Conservation (phyloP, 495 filamentous ascomycete genomes). For the Annulohypoxylon nitens region DNA sequence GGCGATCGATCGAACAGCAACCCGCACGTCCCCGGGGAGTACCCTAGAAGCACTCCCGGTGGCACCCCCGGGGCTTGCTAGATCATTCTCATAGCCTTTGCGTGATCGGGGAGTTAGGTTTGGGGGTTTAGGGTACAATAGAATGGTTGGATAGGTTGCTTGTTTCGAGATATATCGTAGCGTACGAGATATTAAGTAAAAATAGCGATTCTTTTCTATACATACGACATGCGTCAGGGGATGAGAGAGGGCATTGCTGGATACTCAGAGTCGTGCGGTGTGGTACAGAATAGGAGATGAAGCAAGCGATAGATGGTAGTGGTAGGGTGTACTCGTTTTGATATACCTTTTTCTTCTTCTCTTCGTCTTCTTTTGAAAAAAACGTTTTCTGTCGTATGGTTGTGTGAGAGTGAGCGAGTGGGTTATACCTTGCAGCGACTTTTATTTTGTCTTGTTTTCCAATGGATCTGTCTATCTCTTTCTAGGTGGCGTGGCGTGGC, state of each 20-base stretch:
- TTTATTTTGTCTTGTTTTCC: neutral
- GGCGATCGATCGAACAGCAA: constrained; percentile 54
- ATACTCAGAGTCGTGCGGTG: too few relatives aligned
- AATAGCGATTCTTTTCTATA: neutral
- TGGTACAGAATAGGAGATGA: neutral
- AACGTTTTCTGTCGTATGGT: constrained; percentile 23
- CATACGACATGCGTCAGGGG: neutral
- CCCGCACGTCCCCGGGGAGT: constrained; percentile 70
- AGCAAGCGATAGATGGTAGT: neutral
- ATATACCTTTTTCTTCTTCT: neutral
- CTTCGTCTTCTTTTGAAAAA: neutral
- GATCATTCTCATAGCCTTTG: neutral
- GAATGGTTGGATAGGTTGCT: neutral
- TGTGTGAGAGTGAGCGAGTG: neutral
- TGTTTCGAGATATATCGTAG: neutral
- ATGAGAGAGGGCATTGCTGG: too few relatives aligned
- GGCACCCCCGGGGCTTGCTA: constrained; percentile 38
- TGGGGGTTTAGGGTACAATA: neutral
- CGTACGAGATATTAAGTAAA: neutral
- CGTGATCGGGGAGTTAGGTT: neutral
- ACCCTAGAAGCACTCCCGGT: constrained; percentile 57
- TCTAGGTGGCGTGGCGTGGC: neutral
- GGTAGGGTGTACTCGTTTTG: constrained; percentile 15
- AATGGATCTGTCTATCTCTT: neutral
- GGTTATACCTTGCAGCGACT: neutral